Evolutionary conservation across 202 grass and related monocot genomes (phyloP).

Genomic region (Digitaria exilis): DNA sequence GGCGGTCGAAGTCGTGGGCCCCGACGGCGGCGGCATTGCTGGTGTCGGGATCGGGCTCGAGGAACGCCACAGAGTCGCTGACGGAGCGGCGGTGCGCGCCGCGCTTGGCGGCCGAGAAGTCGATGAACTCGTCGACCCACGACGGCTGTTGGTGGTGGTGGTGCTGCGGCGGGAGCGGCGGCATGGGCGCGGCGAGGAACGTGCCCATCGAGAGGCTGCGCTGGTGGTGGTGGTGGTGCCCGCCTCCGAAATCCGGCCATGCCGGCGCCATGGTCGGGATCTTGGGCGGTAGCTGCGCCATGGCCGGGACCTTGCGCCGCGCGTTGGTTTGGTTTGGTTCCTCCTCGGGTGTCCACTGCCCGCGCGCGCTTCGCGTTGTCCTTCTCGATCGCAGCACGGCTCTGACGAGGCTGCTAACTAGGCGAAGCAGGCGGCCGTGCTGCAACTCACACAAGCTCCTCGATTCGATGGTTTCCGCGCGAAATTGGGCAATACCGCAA

Average conservation of each 20-base stretch:
- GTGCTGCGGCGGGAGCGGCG: slow-evolving; percentile 7
- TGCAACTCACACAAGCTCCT: too few relatives aligned
- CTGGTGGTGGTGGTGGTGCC: slow-evolving; percentile 46
- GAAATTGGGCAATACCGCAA: slow-evolving; percentile 50
- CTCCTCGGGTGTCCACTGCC: too few relatives aligned
- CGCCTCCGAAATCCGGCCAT: slow-evolving; percentile 55
- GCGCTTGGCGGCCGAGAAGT: slow-evolving; percentile 81
- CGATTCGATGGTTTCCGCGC: too few relatives aligned
- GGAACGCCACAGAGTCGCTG: slow-evolving; percentile 75
- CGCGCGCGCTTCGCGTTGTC: too few relatives aligned
- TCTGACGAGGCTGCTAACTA: too few relatives aligned
- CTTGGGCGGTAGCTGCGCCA: slow-evolving; percentile 95
- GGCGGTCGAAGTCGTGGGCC: slow-evolving; percentile 63
- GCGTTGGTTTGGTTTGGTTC: too few relatives aligned
- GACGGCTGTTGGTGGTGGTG: slow-evolving; percentile 40
- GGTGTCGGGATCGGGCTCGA: slow-evolving; percentile 41
- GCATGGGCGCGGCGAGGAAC: slow-evolving; percentile 54
- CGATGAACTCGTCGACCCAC: slow-evolving; percentile 91
- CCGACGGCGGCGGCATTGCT: slow-evolving; percentile 27
- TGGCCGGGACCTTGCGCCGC: slow-evolving; percentile 42
- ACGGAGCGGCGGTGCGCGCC: slow-evolving; percentile 72
- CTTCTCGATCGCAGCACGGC: too few relatives aligned
- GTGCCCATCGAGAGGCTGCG: slow-evolving; percentile 57
- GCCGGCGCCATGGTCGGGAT: slow-evolving; percentile 62
- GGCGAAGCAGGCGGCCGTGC: too few relatives aligned